Evolutionary conservation across 2,329 filamentous ascomycete species (phyloP).

Genomic region (Cladosporium sp.): DNA sequence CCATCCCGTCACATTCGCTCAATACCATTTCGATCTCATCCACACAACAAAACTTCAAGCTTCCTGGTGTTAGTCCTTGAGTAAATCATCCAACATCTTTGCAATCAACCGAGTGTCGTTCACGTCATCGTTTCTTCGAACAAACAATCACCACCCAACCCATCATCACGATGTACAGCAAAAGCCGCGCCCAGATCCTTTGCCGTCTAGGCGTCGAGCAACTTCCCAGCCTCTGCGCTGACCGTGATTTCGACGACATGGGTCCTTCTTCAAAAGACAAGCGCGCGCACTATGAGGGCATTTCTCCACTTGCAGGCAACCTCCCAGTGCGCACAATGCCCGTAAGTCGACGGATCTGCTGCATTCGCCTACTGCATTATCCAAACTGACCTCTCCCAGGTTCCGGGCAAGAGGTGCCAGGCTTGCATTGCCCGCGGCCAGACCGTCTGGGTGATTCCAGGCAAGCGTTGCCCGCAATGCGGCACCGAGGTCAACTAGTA

Average conservation of each 20-base stretch:
- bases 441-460: slow-evolving; percentile 40
- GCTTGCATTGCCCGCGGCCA: slow-evolving; percentile 34
- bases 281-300: slow-evolving; percentile 9
- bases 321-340: slow-evolving; percentile 29
- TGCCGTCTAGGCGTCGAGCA: slow-evolving; percentile 35
- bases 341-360: slow-evolving; percentile 6
- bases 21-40: neutral
- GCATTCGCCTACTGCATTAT: too few relatives aligned
- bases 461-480: slow-evolving; percentile 40
- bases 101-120: neutral
- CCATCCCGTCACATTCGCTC: neutral
- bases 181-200: slow-evolving; percentile 30
- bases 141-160: neutral
- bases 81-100: neutral
- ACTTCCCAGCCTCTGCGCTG: slow-evolving; percentile 28
- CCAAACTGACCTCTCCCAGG: slow-evolving; percentile 27
- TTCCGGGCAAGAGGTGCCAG: slow-evolving; percentile 38
- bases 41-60: neutral
- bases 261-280: neutral
- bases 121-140: neutral
- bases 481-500: slow-evolving; percentile 36
- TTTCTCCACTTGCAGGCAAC: slow-evolving; percentile 21
- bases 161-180: slow-evolving; percentile 31
- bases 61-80: neutral
- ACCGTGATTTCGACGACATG: neutral